These are phyloP conservation scores for Solanum tarapatanum DNA, from an alignment of 257 asterid species.

Conservation along the genomic window DNA sequence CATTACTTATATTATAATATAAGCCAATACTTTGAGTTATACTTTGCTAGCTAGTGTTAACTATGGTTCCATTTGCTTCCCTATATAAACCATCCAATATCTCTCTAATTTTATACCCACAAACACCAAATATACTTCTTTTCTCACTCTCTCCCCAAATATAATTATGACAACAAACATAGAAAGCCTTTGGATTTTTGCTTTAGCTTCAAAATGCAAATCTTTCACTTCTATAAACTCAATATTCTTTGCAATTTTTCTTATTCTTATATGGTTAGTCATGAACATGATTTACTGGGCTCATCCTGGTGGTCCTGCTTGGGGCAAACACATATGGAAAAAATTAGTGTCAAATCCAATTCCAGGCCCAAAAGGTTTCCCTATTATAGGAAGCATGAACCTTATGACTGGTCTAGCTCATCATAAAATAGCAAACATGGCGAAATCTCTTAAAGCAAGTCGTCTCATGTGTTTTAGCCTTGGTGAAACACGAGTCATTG, in stretches of 20 bases:
- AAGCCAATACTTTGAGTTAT: background rate
- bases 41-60: background rate
- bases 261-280: conserved; percentile 18
- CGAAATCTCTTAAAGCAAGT: conserved; percentile 26
- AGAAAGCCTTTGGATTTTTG: conserved; percentile 54
- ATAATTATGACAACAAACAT: conserved; percentile 15
- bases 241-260: conserved; percentile 11
- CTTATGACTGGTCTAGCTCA: conserved; percentile 75
- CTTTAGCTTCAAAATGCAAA: conserved; percentile 43
- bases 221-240: conserved; percentile 22
- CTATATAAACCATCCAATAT: background rate
- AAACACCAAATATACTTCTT: background rate
- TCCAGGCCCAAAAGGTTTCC: conserved; percentile 73
- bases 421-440: conserved; percentile 52
- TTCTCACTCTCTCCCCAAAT: background rate
- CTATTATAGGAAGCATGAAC: conserved; percentile 62
- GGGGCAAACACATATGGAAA: conserved; percentile 44
- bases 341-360: conserved; percentile 16
- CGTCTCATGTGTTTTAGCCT: conserved; percentile 76
- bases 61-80: background rate
- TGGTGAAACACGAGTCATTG: conserved; percentile 57
- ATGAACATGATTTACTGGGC: conserved; percentile 54
- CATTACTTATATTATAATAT: background rate
- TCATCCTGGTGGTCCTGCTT: conserved; percentile 76
- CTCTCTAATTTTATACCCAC: background rate